A percentile compares a stretch with the other conserved stretches of the same genome.
Evolutionary conservation across 2,329 filamentous ascomycete genomes (phyloP).

Genomic region (Volutella citrinella): DNA sequence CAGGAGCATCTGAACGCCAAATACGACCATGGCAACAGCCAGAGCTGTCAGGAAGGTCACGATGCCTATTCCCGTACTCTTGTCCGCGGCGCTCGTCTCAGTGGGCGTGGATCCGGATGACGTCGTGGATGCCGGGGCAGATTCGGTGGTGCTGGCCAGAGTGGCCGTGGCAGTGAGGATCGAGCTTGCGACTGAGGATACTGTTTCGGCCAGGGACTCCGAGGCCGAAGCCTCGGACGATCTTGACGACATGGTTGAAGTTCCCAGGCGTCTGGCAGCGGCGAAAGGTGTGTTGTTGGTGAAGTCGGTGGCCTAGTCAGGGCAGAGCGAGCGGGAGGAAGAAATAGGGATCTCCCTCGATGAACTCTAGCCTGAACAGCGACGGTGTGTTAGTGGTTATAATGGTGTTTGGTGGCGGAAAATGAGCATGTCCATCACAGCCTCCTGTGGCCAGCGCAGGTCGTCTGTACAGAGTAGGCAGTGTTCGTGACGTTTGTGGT

Average conservation of each 20-base stretch:
- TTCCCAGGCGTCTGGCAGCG: constrained; percentile 2
- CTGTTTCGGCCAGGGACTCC: constrained; percentile 19
- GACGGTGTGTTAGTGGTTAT: too few relatives aligned
- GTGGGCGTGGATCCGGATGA: background rate
- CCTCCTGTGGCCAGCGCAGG: too few relatives aligned
- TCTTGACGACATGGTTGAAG: constrained; percentile 8
- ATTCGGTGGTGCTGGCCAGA: constrained; percentile 9
- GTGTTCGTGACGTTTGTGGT: too few relatives aligned
- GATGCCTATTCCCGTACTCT: constrained; percentile 42
- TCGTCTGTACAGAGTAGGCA: too few relatives aligned
- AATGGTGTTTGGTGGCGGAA: too few relatives aligned
- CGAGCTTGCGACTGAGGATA: constrained; percentile 14
- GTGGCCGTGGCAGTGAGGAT: constrained; percentile 12
- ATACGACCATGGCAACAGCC: constrained; percentile 59
- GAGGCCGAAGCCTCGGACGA: constrained; percentile 11
- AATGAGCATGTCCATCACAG: too few relatives aligned
- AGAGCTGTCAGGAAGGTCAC: constrained; percentile 61
- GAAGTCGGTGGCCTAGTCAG: background rate
- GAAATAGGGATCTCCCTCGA: too few relatives aligned
- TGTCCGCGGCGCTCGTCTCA: constrained; percentile 29
- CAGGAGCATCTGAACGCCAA: constrained; percentile 61
- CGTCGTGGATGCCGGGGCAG: constrained; percentile 6
- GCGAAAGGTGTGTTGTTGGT: background rate
- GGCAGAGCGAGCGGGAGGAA: constrained; percentile 1
- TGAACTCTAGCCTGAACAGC: too few relatives aligned